Percentiles rank a stretch among this genome's conserved stretches.
phyloP scores from a whole-genome alignment of 2,329 filamentous ascomycete species.

The Cercospora sp. region DNA sequence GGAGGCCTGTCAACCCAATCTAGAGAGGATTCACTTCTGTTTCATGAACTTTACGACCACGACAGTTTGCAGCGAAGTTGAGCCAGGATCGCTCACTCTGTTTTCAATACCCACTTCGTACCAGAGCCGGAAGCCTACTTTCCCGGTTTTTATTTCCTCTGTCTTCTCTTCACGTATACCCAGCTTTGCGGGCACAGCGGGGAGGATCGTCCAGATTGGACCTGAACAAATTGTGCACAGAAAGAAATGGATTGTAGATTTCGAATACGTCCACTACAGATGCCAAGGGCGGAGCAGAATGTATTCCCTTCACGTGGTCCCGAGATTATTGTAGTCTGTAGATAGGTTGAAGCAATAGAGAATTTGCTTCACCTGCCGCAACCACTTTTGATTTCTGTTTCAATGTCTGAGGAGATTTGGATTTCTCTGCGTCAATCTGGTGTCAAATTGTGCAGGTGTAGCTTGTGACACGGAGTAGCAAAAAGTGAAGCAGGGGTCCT shows the following conservation, averaged over 20 bases:
- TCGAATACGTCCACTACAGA: neutral
- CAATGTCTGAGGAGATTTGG: neutral
- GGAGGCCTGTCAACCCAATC: neutral
- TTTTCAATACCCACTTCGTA: neutral
- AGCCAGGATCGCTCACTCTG: neutral
- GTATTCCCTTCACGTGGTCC: neutral
- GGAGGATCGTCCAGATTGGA: neutral
- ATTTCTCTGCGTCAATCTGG: neutral
- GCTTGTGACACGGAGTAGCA: too few species aligned
- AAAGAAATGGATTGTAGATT: neutral
- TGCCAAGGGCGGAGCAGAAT: neutral
- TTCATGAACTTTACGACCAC: neutral
- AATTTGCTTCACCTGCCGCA: neutral
- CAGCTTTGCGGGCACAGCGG: conserved; percentile 5
- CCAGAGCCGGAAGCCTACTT: neutral
- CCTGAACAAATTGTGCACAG: neutral
- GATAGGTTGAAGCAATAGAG: neutral
- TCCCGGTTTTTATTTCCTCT: neutral
- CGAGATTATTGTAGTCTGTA: neutral
- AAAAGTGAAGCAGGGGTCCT: too few species aligned
- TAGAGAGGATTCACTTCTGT: neutral
- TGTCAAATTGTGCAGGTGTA: neutral
- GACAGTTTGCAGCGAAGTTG: neutral
- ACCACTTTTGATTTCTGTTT: neutral
- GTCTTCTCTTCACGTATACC: neutral